phyloP scores from a whole-genome alignment of 805 yeast species.

The Wickerhamiella hasegawae region DNA sequence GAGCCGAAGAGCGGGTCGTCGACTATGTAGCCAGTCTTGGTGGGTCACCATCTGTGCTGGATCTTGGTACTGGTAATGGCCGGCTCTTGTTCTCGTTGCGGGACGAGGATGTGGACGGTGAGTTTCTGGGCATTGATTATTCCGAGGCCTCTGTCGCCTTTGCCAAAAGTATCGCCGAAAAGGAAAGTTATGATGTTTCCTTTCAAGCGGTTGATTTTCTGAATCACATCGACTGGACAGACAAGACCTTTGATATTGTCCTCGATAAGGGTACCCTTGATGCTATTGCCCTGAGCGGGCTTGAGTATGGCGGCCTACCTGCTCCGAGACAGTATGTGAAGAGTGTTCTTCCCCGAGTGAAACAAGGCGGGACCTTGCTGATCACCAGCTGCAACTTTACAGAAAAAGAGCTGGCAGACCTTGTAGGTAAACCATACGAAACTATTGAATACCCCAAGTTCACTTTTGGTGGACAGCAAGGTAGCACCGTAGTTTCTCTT shows the following conservation, averaged over 20 bases:
- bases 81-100: conserved; percentile 64
- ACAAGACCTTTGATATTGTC: conserved; percentile 47
- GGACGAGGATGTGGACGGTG: conserved; percentile 41
- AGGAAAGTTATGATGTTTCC: conserved; percentile 19
- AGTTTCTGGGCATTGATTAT: conserved; percentile 69
- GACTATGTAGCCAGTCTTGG: conserved; percentile 35
- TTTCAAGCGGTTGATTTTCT: conserved; percentile 64
- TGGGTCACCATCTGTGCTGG: conserved; percentile 47
- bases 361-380: conserved; percentile 39
- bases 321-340: conserved; percentile 34
- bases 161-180: conserved; percentile 41
- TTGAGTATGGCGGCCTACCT: conserved; percentile 27
- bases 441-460: conserved; percentile 63
- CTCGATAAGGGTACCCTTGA: conserved; percentile 93
- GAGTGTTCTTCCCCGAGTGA: conserved; percentile 42
- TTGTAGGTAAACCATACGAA: conserved; percentile 41
- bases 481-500: conserved; percentile 74
- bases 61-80: conserved; percentile 95
- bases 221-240: conserved; percentile 24
- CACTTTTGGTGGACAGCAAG: conserved; percentile 78
- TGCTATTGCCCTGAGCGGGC: conserved; percentile 79
- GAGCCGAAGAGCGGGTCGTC: conserved; percentile 77
- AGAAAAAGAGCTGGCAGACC: conserved; percentile 46
- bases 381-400: conserved; percentile 94
- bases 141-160: conserved; percentile 65